Percentiles rank a stretch among this genome's conserved stretches.
These are phyloP conservation scores for Telopea speciosissima DNA, from an alignment of 177 flowering plant species.

Conservation along the genomic window DNA sequence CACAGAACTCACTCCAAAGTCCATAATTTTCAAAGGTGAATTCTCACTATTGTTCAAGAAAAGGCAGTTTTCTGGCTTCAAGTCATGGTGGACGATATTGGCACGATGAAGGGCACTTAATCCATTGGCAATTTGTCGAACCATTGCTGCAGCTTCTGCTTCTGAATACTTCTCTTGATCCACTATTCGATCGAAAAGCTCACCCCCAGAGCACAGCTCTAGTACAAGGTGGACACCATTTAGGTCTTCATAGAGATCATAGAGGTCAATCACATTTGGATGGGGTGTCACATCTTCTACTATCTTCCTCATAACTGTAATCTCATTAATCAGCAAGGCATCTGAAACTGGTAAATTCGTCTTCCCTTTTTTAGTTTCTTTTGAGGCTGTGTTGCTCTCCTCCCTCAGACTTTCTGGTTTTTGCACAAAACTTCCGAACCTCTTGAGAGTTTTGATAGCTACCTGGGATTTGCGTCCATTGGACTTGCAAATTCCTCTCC, in stretches of 20 bases:
- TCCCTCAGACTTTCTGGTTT: neutral
- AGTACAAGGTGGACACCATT: conserved; percentile 43
- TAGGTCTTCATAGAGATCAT: conserved; percentile 47
- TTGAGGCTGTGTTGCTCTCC: conserved; percentile 10
- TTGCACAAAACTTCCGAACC: conserved; percentile 13
- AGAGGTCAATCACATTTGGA: conserved; percentile 41
- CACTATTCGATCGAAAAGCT: conserved; percentile 54
- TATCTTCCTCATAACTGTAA: conserved; percentile 44
- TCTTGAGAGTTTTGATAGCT: conserved; percentile 44
- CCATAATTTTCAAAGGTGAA: conserved; percentile 59
- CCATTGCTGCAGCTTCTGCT: conserved; percentile 42
- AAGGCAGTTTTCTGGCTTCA: conserved; percentile 61
- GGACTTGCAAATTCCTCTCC: conserved; percentile 29
- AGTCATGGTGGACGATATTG: conserved; percentile 44
- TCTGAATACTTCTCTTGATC: conserved; percentile 35
- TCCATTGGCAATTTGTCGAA: conserved; percentile 40
- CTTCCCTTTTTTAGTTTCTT: conserved; percentile 20
- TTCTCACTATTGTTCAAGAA: conserved; percentile 28
- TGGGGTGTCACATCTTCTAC: conserved; percentile 53
- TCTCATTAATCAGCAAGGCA: conserved; percentile 47
- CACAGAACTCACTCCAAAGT: conserved; percentile 53
- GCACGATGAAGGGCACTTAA: conserved; percentile 36
- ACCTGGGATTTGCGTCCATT: conserved; percentile 17
- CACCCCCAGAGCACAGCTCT: conserved; percentile 57
- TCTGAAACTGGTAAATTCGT: conserved; percentile 38